Evolutionary conservation across 257 asterid species (phyloP).

Genomic region (Przewalskia tangutica): DNA sequence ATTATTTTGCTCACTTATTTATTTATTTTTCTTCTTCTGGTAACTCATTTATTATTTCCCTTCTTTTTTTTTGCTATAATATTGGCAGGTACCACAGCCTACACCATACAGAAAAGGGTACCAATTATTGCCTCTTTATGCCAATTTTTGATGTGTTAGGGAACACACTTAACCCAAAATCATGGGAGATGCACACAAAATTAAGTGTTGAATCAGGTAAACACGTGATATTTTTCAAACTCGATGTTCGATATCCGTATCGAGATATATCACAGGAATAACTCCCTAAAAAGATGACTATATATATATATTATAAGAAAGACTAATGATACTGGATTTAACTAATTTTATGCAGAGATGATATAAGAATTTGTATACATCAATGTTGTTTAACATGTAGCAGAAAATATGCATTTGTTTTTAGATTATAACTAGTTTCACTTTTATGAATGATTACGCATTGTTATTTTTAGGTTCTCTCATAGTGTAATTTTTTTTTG

Average conservation of each 20-base stretch:
- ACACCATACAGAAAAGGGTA: conserved; percentile 50
- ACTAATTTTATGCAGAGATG: background rate
- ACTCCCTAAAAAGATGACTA: background rate
- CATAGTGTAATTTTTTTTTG: no score
- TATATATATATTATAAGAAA: no score
- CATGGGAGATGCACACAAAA: conserved; percentile 63
- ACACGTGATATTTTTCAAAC: no score
- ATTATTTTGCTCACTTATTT: background rate
- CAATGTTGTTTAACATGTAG: no score
- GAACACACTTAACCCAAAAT: conserved; percentile 49
- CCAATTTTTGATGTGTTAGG: conserved; percentile 73
- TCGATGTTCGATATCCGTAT: no score
- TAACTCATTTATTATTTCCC: background rate
- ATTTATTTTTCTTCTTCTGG: background rate
- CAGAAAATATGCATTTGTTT: no score
- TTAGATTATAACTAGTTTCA: no score
- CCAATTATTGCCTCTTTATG: conserved; percentile 88
- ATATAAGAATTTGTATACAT: no score
- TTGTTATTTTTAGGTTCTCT: no score
- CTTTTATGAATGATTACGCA: no score
- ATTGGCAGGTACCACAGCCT: conserved; percentile 65
- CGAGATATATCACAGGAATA: no score
- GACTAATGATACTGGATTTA: background rate
- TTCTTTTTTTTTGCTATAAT: background rate
- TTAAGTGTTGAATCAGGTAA: conserved; percentile 49